These are phyloP conservation scores for Hypholoma sublateritium DNA, from an alignment of 768 basidiomycete genomes.

Conservation along the genomic window DNA sequence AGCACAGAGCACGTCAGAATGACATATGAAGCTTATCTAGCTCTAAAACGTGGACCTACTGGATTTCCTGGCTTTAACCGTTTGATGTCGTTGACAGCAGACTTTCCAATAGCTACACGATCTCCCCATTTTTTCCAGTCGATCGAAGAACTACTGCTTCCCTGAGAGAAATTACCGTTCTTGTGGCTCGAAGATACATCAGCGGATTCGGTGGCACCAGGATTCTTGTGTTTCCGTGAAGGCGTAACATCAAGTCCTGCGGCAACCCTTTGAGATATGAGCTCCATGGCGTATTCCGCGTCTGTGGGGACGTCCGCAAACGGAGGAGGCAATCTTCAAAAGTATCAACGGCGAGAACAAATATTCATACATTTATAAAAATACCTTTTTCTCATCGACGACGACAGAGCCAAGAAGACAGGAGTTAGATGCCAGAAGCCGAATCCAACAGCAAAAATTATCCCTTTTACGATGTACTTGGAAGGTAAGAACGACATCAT, in stretches of 20 bases:
- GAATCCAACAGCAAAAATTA: slow-evolving; percentile 46
- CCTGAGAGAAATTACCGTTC: neutral
- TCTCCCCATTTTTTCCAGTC: slow-evolving; percentile 62
- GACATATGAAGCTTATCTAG: no score
- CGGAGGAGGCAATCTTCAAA: slow-evolving; percentile 42
- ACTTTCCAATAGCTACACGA: slow-evolving; percentile 45
- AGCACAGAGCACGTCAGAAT: neutral
- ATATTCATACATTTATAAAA: no score
- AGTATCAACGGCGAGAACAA: neutral
- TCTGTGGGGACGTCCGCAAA: slow-evolving; percentile 63
- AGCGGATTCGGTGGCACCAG: slow-evolving; percentile 10
- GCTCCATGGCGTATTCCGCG: slow-evolving; percentile 67
- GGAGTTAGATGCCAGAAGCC: slow-evolving; percentile 67
- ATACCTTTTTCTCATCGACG: slow-evolving; percentile 46
- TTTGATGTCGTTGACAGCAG: slow-evolving; percentile 40
- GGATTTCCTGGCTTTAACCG: slow-evolving; percentile 33
- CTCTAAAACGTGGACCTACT: slow-evolving; percentile 25
- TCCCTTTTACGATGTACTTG: slow-evolving; percentile 46
- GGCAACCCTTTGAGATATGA: slow-evolving; percentile 61
- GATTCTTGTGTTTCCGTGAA: slow-evolving; percentile 18
- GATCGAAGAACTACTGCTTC: slow-evolving; percentile 17
- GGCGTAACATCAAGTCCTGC: slow-evolving; percentile 50
- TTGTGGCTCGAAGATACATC: neutral
- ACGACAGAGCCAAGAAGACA: slow-evolving; percentile 50
- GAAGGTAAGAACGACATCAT: slow-evolving; percentile 44